Evolutionary conservation across 2,329 filamentous ascomycete species (phyloP), one percentile per base, ranked within the genome.

Genomic region (Fonsecaea monophora): DNA sequence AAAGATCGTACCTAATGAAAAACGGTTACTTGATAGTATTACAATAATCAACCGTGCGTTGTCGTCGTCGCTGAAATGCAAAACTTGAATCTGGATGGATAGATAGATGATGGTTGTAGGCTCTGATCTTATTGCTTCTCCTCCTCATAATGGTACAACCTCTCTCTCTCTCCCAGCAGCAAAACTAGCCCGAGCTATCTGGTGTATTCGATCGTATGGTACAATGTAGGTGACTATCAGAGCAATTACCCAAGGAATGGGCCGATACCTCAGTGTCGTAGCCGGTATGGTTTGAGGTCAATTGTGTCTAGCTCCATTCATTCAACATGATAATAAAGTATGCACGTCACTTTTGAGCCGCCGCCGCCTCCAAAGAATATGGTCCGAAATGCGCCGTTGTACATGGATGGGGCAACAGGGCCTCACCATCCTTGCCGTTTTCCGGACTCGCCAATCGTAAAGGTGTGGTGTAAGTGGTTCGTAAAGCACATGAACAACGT

Each of bases 401-500:
- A 66, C 40, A 25, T 59, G 63, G 48, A 60, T 48, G 48, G 57
- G 56, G 45, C 54, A 4, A 48, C 25, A 25, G 25, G 57, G 56
- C 63, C 63, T 54, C 56, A 15, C 63, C 56, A 62, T 66, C 61
- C 61, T 58, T 38, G 53, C 40, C 25, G 15, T 34, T 58, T 58
- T 34, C 40, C 53, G 38, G 18, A 53, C 60, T 53, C 50, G 53
- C 65, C 57, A 48, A 32, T 63, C 40, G 48, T 45, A 57, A 59
- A 59, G 59, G 50, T 45, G 48, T 59, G 34, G 37, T 30, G 59
- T 45, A 59, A 60, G 60, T 63, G 38, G 50, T 48, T 64, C 62
- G 57, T 68, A 60, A 63, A 65, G 64, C 64, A 62, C 64, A 66
- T 70, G 61, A 32, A 65, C 53, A 64, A 42, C 64, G 64, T 64